phyloP scores from a whole-genome alignment of 2,329 filamentous ascomycete species.

The Sphaerulina musiva region DNA sequence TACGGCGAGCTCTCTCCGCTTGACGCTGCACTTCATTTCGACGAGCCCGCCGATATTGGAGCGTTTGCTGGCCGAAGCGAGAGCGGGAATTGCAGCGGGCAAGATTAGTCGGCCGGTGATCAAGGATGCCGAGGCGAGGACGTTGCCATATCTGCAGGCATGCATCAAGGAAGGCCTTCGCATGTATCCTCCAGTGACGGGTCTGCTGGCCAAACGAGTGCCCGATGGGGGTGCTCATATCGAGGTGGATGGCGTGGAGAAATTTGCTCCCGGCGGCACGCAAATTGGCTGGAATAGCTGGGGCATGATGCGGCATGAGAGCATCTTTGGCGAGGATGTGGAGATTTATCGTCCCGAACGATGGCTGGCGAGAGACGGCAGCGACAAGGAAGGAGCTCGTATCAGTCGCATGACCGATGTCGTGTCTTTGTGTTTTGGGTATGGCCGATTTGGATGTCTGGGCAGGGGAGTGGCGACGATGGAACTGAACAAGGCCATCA shows the following conservation, averaged over 20 bases:
- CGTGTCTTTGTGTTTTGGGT: conserved; percentile 34
- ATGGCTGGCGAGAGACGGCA: conserved; percentile 31
- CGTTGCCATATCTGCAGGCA: conserved; percentile 42
- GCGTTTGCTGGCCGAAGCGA: conserved; percentile 45
- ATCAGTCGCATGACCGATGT: conserved; percentile 34
- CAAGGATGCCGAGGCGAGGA: conserved; percentile 41
- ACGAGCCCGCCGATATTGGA: conserved; percentile 45
- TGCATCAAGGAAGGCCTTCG: conserved; percentile 45
- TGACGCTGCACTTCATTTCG: conserved; percentile 48
- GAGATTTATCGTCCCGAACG: conserved; percentile 37
- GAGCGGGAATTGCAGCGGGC: conserved; percentile 35
- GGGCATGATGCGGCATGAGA: conserved; percentile 34
- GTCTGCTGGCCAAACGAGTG: conserved; percentile 34
- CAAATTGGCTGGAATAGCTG: conserved; percentile 37
- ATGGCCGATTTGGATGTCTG: conserved; percentile 35
- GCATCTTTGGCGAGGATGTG: conserved; percentile 35
- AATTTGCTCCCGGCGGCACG: conserved; percentile 34
- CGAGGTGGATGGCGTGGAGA: conserved; percentile 33
- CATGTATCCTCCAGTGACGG: conserved; percentile 41
- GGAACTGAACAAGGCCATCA: conserved; percentile 37
- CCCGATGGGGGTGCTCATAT: conserved; percentile 32
- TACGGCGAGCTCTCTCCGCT: conserved; percentile 50
- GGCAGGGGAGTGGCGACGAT: conserved; percentile 35
- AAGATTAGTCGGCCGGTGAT: conserved; percentile 43
- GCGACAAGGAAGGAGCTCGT: conserved; percentile 27